phyloP scores from a whole-genome alignment of 805 yeast species.

The Candida cerambycidarum region DNA sequence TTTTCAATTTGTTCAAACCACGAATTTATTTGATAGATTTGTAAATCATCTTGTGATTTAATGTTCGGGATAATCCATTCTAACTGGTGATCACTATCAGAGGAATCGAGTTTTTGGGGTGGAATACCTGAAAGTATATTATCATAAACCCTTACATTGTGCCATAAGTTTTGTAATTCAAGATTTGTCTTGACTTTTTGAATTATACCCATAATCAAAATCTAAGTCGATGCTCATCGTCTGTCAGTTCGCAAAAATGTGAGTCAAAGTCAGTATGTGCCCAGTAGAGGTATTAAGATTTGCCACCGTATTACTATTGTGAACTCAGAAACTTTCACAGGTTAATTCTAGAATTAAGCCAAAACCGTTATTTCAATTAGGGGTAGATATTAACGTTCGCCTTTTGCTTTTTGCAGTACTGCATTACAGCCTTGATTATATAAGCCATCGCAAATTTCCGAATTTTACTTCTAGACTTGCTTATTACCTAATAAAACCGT shows the following conservation, averaged over 20 bases:
- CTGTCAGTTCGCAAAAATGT: constrained; percentile 5
- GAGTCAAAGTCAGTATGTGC: too few relatives aligned
- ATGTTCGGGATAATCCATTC: constrained; percentile 46
- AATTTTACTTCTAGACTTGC: constrained; percentile 7
- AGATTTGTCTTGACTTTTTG: constrained; percentile 30
- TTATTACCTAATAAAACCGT: constrained; percentile 9
- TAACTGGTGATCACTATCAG: constrained; percentile 5
- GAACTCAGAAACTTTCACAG: too few relatives aligned
- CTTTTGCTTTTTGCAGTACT: too few relatives aligned
- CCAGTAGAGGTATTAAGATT: neutral
- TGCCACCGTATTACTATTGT: too few relatives aligned
- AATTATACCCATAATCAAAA: neutral
- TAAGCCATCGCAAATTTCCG: neutral
- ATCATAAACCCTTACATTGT: constrained; percentile 9
- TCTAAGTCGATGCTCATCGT: neutral
- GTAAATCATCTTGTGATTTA: constrained; percentile 24
- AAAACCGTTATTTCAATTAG: too few relatives aligned
- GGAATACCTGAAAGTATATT: constrained; percentile 7
- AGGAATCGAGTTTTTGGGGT: constrained; percentile 4
- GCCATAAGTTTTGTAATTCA: constrained; percentile 48
- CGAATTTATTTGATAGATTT: constrained; percentile 37
- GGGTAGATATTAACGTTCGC: too few relatives aligned
- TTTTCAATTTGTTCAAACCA: constrained; percentile 36
- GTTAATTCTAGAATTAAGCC: too few relatives aligned
- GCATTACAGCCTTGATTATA: neutral